Evolutionary conservation across 1,139 yeast genomes (phyloP).

Genomic region (Citeromyces siamensis): DNA sequence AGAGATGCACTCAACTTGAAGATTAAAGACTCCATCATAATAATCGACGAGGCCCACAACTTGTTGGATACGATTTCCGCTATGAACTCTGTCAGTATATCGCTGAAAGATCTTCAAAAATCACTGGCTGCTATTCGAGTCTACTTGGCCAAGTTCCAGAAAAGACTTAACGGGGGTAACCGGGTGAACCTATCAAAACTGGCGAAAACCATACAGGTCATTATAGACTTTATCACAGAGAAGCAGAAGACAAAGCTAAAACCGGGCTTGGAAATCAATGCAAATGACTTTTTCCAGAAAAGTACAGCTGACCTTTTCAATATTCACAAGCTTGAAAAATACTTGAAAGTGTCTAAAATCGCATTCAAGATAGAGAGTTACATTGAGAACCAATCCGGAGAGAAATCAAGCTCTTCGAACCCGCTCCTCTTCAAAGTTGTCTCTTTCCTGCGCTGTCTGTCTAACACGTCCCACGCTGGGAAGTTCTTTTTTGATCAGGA

Average conservation of each 20-base stretch:
- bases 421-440: slow-evolving; percentile 61
- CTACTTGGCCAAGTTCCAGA: slow-evolving; percentile 49
- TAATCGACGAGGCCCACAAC: slow-evolving; percentile 93
- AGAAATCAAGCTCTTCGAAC: slow-evolving; percentile 17
- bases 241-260: slow-evolving; percentile 18
- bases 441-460: slow-evolving; percentile 49
- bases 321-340: slow-evolving; percentile 52
- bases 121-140: slow-evolving; percentile 33
- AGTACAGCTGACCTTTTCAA: slow-evolving; percentile 65
- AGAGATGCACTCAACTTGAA: slow-evolving; percentile 49
- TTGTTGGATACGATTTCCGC: slow-evolving; percentile 65
- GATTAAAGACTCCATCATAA: slow-evolving; percentile 51
- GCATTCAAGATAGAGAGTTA: slow-evolving; percentile 80
- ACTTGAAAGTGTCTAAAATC: slow-evolving; percentile 55
- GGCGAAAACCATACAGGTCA: slow-evolving; percentile 38
- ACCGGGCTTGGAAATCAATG: slow-evolving; percentile 42
- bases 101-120: slow-evolving; percentile 31
- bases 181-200: slow-evolving; percentile 58
- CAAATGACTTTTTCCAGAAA: slow-evolving; percentile 39
- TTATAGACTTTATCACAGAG: slow-evolving; percentile 31
- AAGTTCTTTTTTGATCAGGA: slow-evolving; percentile 46
- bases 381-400: slow-evolving; percentile 25
- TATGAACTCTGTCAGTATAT: slow-evolving; percentile 51
- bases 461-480: slow-evolving; percentile 77
- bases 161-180: slow-evolving; percentile 61